Percentiles rank a stretch among this genome's conserved stretches.
phyloP scores from a whole-genome alignment of 192 early-diverging fungal species.

The Pilaira anomala region DNA sequence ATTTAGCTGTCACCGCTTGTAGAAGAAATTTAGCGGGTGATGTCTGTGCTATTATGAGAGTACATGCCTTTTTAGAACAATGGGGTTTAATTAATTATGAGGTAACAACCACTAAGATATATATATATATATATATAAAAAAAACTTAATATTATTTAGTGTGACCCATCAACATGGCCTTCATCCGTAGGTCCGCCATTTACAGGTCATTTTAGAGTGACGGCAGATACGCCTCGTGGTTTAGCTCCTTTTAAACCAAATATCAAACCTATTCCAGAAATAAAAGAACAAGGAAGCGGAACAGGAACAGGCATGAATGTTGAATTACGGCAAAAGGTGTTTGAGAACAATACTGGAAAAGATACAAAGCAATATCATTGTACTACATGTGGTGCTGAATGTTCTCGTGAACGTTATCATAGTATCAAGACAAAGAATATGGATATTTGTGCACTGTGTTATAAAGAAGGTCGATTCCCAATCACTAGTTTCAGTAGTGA shows the following conservation, averaged over 20 bases:
- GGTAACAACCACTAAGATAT: conserved; percentile 38
- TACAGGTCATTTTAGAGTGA: conserved; percentile 96
- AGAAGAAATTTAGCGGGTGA: conserved; percentile 95
- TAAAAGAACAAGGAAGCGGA: conserved; percentile 9
- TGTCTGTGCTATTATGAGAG: conserved; percentile 97
- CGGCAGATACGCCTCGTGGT: conserved; percentile 91
- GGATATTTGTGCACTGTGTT: conserved; percentile 89
- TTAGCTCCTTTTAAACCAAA: conserved; percentile 83
- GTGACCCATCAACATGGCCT: conserved; percentile 91
- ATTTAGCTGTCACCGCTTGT: conserved; percentile 97
- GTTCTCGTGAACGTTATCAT: conserved; percentile 79
- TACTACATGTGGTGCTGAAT: conserved; percentile 88
- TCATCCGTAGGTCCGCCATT: conserved; percentile 90
- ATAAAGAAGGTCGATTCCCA: conserved; percentile 90
- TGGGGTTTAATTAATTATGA: conserved; percentile 99
- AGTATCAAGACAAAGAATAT: conserved; percentile 71
- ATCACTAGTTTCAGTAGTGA: conserved; percentile 78
- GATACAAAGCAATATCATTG: conserved; percentile 57
- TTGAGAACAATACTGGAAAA: conserved; percentile 38
- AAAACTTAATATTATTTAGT: conserved; percentile 44
- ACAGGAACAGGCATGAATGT: conserved; percentile 42
- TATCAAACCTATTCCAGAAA: conserved; percentile 23
- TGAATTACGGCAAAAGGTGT: conserved; percentile 60
- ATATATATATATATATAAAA: background rate
- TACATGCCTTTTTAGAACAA: conserved; percentile 98